A percentile compares a stretch with the other conserved stretches of the same genome.
Evolutionary conservation across 163 green algal genomes (phyloP).

Genomic region (Chlorella variabilis): DNA sequence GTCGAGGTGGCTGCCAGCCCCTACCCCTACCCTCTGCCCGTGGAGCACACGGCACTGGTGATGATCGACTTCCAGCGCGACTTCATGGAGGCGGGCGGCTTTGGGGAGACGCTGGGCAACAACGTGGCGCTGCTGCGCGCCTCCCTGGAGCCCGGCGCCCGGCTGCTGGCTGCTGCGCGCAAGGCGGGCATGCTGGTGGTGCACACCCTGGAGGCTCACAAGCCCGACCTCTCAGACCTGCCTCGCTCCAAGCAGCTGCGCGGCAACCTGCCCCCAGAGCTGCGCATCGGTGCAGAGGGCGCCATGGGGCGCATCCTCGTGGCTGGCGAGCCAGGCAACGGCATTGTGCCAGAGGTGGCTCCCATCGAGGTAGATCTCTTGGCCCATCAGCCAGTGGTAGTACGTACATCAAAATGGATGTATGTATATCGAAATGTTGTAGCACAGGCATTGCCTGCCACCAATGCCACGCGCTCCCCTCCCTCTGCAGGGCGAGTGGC

Average conservation of each 20-base stretch:
- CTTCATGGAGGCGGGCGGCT: conserved; percentile 71
- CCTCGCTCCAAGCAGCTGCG: conserved; percentile 59
- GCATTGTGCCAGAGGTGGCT: conserved; percentile 67
- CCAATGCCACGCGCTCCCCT: too few species aligned
- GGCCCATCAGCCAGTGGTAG: too few species aligned
- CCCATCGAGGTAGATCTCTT: conserved; percentile 34
- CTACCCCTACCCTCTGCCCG: conserved; percentile 29
- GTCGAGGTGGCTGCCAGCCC: neutral
- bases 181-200: conserved; percentile 57
- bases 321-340: conserved; percentile 65
- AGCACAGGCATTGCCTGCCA: too few species aligned
- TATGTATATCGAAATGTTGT: too few species aligned
- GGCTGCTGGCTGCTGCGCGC: conserved; percentile 55
- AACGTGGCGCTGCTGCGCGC: conserved; percentile 49
- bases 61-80: conserved; percentile 82
- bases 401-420: too few species aligned
- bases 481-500: conserved; percentile 59
- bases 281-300: conserved; percentile 64
- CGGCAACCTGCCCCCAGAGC: conserved; percentile 53
- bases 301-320: conserved; percentile 72
- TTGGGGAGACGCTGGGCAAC: conserved; percentile 72
- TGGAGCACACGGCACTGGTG: conserved; percentile 52
- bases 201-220: conserved; percentile 78
- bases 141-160: conserved; percentile 44
- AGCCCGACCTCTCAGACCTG: conserved; percentile 70